phyloP scores from a whole-genome alignment of 768 basidiomycete genomes.

The Suillus weaverae region DNA sequence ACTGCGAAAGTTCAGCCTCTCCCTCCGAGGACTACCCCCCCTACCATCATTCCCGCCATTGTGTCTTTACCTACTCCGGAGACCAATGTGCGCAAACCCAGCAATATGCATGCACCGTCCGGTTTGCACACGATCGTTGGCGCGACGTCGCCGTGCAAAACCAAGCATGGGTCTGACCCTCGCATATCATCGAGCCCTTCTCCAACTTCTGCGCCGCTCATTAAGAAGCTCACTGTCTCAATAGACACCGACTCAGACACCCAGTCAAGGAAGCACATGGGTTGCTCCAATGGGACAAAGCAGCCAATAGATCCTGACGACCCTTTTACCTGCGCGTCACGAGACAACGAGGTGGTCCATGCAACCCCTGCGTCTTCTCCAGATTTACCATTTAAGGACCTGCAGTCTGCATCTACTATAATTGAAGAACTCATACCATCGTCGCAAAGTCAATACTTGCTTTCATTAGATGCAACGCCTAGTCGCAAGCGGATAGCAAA shows the following conservation, averaged over 20 bases:
- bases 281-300: not conserved
- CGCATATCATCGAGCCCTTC: not conserved
- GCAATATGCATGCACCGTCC: not conserved
- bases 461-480: slow-evolving; percentile 30
- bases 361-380: not conserved
- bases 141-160: not conserved
- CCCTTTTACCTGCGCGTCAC: not conserved
- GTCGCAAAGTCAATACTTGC: slow-evolving; percentile 36
- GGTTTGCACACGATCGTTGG: not conserved
- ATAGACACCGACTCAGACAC: not conserved
- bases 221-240: not conserved
- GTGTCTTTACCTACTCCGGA: slow-evolving; percentile 19
- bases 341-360: not conserved
- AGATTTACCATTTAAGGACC: not conserved
- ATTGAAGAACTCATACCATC: slow-evolving; percentile 23
- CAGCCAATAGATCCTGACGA: not conserved
- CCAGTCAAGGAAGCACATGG: not conserved
- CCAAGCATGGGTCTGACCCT: not conserved
- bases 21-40: not conserved
- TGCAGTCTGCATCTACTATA: not conserved
- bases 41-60: not conserved
- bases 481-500: slow-evolving; percentile 37
- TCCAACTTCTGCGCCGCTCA: not conserved
- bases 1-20: not conserved
- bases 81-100: slow-evolving; percentile 10